Evolutionary conservation across 106 monocot species (phyloP), one percentile per base, ranked within the genome.

Genomic region (Alisma plantagoaquatica): DNA sequence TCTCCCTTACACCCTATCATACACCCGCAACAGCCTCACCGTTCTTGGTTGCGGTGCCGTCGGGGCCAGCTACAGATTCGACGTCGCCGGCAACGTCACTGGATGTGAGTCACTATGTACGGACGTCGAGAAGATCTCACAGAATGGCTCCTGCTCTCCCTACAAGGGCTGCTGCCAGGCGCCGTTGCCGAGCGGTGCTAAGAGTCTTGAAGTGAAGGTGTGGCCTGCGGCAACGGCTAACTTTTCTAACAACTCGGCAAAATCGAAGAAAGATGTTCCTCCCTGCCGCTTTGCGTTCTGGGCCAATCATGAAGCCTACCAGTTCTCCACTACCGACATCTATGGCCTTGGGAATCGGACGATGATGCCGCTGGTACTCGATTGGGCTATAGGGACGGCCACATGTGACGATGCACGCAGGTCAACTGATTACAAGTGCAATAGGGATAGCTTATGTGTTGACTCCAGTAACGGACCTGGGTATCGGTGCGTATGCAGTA

Each of bases 1-100:
- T 9, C 43, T 45, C 21, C 66, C 68, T 21, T 79, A 54, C 61
- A 43, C 58, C 23, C 25, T 79, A 18, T 79, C 79, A 26, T 21
- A 46, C 35, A 20, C 43, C 5, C 46, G 64, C 41, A 79, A 74
- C 79, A 48, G 47, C 42, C 70, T 79, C 69, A 70, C 65, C 8
- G 65, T 55, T 41, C 20, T 73, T 10, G 85, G 85, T 16, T 76
- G 85, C 30, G 63, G 73, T 49, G 69, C 70, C 12, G 2, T 81
- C 50, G 71, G 71, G 1, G 41, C 44, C 30, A 72, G 42, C 35
- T 38, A 6, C 35, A 38, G 14, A 7, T 1, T 8, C 15, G 41
- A 23, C 55, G 0, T 32, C 8, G 22, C 6, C 35, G 35, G n/a
- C 27, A 29, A 29, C 28, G 26, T 11, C 45, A 46, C 24, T 15